Percentiles rank a stretch among this genome's conserved stretches.
phyloP scores from a whole-genome alignment of 1,139 yeast genomes.

The Pneumocystis canis region DNA sequence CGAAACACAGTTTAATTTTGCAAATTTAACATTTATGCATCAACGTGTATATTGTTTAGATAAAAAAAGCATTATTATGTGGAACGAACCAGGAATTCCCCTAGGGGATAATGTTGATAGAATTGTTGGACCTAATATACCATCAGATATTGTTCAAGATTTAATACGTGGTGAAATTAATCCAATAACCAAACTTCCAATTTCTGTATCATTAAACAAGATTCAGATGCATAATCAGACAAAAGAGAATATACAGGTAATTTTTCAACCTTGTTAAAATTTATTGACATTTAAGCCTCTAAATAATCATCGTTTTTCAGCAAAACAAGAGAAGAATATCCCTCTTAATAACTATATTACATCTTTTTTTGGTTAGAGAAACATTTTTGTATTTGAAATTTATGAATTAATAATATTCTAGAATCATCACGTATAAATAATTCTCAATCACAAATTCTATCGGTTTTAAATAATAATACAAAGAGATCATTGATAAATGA shows the following conservation, averaged over 20 bases:
- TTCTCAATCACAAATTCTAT: neutral
- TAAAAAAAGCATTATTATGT: slow-evolving; percentile 34
- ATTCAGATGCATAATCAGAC: neutral
- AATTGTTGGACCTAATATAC: neutral
- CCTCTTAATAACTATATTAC: neutral
- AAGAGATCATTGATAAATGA: neutral
- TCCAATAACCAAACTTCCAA: neutral
- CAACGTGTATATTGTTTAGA: slow-evolving; percentile 76
- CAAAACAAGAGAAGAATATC: neutral
- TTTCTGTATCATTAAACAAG: neutral
- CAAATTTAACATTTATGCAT: slow-evolving; percentile 66
- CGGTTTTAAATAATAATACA: neutral
- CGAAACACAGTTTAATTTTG: slow-evolving; percentile 45
- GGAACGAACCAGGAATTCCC: slow-evolving; percentile 39
- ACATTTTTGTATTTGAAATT: neutral
- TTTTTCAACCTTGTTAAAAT: neutral
- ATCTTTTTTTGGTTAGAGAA: neutral
- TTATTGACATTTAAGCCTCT: neutral
- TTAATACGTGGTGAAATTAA: neutral
- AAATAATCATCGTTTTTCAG: neutral
- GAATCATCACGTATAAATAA: neutral
- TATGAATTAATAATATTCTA: neutral
- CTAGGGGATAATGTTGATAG: neutral
- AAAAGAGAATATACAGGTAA: neutral
- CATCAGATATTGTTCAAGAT: neutral